A percentile compares a stretch with the other conserved stretches of the same genome.
Evolutionary conservation across 164 flowering plant genomes (phyloP).

Genomic region (Amborella trichopoda): DNA sequence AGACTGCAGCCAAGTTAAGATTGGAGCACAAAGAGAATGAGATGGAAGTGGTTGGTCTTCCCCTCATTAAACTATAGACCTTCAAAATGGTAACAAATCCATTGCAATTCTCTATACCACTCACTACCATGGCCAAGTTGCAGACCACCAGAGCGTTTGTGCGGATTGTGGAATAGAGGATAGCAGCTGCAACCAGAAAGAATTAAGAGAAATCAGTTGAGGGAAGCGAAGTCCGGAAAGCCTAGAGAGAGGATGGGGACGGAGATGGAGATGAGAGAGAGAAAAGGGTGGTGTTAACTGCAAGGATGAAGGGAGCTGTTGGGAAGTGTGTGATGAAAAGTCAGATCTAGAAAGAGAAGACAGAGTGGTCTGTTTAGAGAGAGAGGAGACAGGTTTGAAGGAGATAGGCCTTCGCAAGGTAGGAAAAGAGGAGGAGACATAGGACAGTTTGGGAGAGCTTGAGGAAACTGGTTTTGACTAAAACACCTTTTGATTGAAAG

Average conservation of each 20-base stretch:
- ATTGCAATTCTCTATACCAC: constrained; percentile 24
- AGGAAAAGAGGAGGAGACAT: constrained; percentile 37
- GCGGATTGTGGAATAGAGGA: constrained; percentile 18
- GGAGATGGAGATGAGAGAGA: constrained; percentile 19
- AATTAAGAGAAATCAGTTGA: constrained; percentile 2
- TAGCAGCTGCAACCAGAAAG: constrained; percentile 7
- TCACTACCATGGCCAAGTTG: constrained; percentile 30
- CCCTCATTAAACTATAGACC: constrained; percentile 33
- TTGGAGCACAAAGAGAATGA: constrained; percentile 29
- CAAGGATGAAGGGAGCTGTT: constrained; percentile 16
- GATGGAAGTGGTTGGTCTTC: constrained; percentile 29
- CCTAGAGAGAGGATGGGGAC: constrained; percentile 12
- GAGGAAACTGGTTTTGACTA: too few relatives aligned
- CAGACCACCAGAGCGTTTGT: constrained; percentile 14
- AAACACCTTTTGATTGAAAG: too few relatives aligned
- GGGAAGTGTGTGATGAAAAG: constrained; percentile 24
- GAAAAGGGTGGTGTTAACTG: constrained; percentile 17
- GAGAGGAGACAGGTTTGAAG: constrained; percentile 10
- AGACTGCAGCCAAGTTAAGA: constrained; percentile 30
- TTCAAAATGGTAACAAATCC: constrained; percentile 24
- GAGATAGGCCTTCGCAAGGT: constrained; percentile 44
- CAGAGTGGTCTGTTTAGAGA: constrained; percentile 2
- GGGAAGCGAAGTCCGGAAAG: constrained; percentile 7
- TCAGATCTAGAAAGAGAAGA: background rate
- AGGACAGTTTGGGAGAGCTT: constrained; percentile 65